Base-by-base conservation (phyloP, 208 protist genomes). In the Trypanosoma grayi region DNA sequence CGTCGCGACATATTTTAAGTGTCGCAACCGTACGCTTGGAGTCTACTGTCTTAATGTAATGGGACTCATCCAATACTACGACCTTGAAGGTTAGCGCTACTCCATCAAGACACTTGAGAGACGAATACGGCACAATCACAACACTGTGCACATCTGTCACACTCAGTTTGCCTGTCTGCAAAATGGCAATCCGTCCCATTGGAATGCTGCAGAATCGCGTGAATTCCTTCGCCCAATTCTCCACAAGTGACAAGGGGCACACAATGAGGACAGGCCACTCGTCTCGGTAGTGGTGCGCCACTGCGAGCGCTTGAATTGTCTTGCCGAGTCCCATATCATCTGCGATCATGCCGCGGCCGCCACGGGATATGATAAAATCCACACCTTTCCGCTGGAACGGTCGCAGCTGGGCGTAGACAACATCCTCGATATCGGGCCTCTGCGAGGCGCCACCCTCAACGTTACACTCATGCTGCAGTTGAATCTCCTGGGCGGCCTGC, bases 271-370 rank as follows among this genome's bases (percentile, higher is more conserved):
- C 66, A n/a, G 97, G 97, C 96, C 97, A 98, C 59, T 98, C 92
- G 14, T 81, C 39, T 0, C 78, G 64, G 74, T 97, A 99, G 66
- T 94, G 92, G 44, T 88, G 81, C 0, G 92, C 77, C 13, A 98
- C 67, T 1, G 94, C 92, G 34, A 99, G 96, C 8, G 95, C 90
- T 79, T 98, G 95, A 28, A 98, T 72, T 10, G 97, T 98, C 68
- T 99, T 99, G 28, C 97, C 97, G 18, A 99, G 71, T 5, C 97
- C 97, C 95, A 98, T 98, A 59, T 98, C 96, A 60, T 99, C 97
- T 37, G 88, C 93, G 47, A 98, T 93, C 73, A 97, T 87, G n/a
- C 80, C 90, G 39, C 85, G 88, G 5, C 92, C 94, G 50, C 83
- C 73, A 65, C 78, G 85, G 16, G 55, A 47, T 33, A 96, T 58